A percentile compares a stretch with the other conserved stretches of the same genome.
Conservation (phyloP, 257 asterid genomes). For the Eustoma russellianum region DNA sequence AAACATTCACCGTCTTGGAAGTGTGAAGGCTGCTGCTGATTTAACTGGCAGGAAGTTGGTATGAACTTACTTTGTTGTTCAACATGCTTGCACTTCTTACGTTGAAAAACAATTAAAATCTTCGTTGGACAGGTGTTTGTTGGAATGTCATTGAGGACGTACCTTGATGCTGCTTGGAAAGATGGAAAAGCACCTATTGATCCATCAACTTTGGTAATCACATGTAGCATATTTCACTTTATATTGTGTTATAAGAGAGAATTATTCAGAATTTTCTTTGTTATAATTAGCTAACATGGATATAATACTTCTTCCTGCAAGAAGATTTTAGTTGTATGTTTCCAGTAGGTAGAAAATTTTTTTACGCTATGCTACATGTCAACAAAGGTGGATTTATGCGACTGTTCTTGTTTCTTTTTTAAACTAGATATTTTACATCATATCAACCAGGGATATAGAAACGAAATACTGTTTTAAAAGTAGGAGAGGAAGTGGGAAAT, state of each 20-base stretch:
- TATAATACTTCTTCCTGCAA: background rate
- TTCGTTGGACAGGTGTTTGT: conserved; percentile 64
- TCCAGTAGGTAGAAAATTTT: too few species aligned
- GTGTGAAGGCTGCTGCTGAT: conserved; percentile 99
- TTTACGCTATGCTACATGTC: too few species aligned
- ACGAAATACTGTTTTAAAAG: too few species aligned
- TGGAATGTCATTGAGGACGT: conserved; percentile 98
- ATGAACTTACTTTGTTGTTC: conserved; percentile 17
- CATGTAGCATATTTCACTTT: conserved; percentile 5
- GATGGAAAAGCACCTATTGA: conserved; percentile 98
- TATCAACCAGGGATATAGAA: too few species aligned
- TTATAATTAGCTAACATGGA: background rate
- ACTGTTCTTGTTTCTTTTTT: too few species aligned
- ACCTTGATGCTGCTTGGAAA: conserved; percentile 98
- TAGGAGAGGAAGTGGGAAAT: too few species aligned
- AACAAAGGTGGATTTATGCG: too few species aligned
- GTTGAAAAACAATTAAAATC: conserved; percentile 8
- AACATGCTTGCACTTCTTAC: background rate
- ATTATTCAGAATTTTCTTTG: too few species aligned
- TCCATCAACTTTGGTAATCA: conserved; percentile 94
- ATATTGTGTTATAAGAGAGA: background rate
- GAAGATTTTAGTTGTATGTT: too few species aligned
- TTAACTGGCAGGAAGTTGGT: conserved; percentile 96
- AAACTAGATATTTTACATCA: too few species aligned
- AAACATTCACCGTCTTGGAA: conserved; percentile 95